Conservation (phyloP, 495 filamentous ascomycete species). For the Penicillium dipodomyicola region DNA sequence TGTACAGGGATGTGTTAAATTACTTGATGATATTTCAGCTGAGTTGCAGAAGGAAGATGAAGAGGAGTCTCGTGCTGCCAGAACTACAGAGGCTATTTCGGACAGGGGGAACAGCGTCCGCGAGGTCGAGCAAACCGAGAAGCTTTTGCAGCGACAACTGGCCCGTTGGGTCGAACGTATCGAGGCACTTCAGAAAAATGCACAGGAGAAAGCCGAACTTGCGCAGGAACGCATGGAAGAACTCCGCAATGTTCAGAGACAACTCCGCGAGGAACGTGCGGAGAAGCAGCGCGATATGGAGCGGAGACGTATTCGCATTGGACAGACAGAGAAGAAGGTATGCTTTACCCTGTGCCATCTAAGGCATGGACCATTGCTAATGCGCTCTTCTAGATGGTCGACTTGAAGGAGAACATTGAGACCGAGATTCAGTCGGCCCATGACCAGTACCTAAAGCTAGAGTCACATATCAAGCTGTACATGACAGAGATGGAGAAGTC, state of each 20-base stretch:
- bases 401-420: slow-evolving; percentile 95
- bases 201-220: slow-evolving; percentile 71
- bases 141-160: slow-evolving; percentile 77
- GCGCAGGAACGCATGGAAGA: slow-evolving; percentile 90
- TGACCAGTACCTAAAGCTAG: slow-evolving; percentile 93
- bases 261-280: slow-evolving; percentile 76
- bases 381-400: slow-evolving; percentile 70
- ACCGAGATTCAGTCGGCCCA: slow-evolving; percentile 83
- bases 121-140: slow-evolving; percentile 86
- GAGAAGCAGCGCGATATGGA: slow-evolving; percentile 91
- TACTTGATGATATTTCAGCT: slow-evolving; percentile 79
- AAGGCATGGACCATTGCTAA: slow-evolving; percentile 1
- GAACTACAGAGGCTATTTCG: slow-evolving; percentile 80
- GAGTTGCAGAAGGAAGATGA: slow-evolving; percentile 91
- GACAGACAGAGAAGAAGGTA: slow-evolving; percentile 99
- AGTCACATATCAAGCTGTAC: slow-evolving; percentile 94
- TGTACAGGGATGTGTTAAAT: slow-evolving; percentile 77
- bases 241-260: slow-evolving; percentile 73
- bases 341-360: slow-evolving; percentile 12
- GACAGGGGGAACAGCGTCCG: slow-evolving; percentile 83
- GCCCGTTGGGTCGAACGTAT: slow-evolving; percentile 81
- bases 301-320: slow-evolving; percentile 81
- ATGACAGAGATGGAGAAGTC: slow-evolving; percentile 98
- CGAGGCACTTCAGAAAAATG: slow-evolving; percentile 70
- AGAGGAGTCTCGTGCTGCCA: slow-evolving; percentile 70